These are phyloP conservation scores for Venturia nashicola DNA, from an alignment of 2,329 filamentous ascomycete genomes.

Conservation along the genomic window DNA sequence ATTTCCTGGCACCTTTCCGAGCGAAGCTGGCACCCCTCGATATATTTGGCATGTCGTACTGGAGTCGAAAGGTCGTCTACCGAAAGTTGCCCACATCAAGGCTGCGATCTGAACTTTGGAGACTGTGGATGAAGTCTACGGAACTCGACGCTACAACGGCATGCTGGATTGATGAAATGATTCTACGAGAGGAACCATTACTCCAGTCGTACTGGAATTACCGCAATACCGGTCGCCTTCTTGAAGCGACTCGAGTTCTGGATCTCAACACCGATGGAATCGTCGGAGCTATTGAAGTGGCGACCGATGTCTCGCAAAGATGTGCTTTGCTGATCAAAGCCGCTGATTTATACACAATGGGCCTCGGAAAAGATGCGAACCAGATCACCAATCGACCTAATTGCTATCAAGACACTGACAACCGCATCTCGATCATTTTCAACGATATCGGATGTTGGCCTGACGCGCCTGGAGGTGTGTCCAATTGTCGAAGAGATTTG, in stretches of 20 bases:
- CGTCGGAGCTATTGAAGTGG: conserved; percentile 1
- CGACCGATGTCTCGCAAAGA: neutral
- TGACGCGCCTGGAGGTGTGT: conserved; percentile 41
- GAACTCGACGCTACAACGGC: conserved; percentile 6
- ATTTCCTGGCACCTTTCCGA: neutral
- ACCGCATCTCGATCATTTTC: conserved; percentile 39
- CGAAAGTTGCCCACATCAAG: neutral
- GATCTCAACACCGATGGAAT: neutral
- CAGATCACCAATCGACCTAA: conserved; percentile 28
- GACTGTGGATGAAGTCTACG: conserved; percentile 1
- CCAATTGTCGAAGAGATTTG: conserved; percentile 42
- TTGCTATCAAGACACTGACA: conserved; percentile 31
- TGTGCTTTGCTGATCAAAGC: conserved; percentile 24
- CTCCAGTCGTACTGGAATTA: conserved; percentile 3
- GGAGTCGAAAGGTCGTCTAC: conserved; percentile 2
- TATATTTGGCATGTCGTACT: neutral
- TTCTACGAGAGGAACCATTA: neutral
- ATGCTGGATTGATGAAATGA: conserved; percentile 3
- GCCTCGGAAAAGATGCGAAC: conserved; percentile 29
- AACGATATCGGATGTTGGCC: conserved; percentile 42
- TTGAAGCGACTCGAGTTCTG: neutral
- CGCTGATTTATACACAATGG: conserved; percentile 31
- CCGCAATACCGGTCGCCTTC: neutral
- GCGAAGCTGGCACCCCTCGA: neutral
- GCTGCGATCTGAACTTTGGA: conserved; percentile 4